Conservation (phyloP, 2,329 filamentous ascomycete species). For the Bipolaris cookei region DNA sequence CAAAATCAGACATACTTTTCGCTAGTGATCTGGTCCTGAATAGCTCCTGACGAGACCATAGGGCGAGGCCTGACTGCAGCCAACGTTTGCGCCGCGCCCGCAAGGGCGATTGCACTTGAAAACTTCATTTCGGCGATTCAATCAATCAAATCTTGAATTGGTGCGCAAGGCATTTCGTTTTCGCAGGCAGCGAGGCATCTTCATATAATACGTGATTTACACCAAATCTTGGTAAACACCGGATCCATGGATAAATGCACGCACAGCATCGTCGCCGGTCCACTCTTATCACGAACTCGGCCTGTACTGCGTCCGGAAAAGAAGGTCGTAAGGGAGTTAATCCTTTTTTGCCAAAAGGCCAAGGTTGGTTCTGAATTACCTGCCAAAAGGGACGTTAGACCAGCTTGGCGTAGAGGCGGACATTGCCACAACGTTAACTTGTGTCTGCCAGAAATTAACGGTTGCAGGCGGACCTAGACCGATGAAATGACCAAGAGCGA, state of each 20-base stretch:
- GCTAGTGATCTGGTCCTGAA: conserved; percentile 51
- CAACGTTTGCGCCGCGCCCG: conserved; percentile 34
- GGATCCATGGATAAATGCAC: conserved; percentile 18
- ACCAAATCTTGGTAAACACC: conserved; percentile 11
- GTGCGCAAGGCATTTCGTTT: neutral
- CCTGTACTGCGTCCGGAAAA: conserved; percentile 36
- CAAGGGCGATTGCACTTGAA: conserved; percentile 30
- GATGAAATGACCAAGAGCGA: neutral
- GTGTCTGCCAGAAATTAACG: neutral
- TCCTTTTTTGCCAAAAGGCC: conserved; percentile 28
- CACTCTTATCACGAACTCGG: conserved; percentile 32
- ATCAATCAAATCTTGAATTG: neutral
- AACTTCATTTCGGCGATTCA: conserved; percentile 36
- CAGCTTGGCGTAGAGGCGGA: conserved; percentile 27
- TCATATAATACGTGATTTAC: conserved; percentile 28
- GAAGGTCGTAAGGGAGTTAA: conserved; percentile 43
- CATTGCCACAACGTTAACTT: conserved; percentile 2
- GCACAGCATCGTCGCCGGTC: conserved; percentile 18
- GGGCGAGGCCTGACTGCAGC: conserved; percentile 30
- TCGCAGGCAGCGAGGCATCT: conserved; percentile 1
- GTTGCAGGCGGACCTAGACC: neutral
- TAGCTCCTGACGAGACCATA: conserved; percentile 47
- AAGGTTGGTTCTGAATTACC: conserved; percentile 37
- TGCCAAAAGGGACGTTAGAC: conserved; percentile 37
- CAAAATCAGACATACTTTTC: conserved; percentile 36